Evolutionary conservation across 495 filamentous ascomycete species (phyloP), one percentile per base, ranked within the genome.

Genomic region (Talaromyces thailandensis): DNA sequence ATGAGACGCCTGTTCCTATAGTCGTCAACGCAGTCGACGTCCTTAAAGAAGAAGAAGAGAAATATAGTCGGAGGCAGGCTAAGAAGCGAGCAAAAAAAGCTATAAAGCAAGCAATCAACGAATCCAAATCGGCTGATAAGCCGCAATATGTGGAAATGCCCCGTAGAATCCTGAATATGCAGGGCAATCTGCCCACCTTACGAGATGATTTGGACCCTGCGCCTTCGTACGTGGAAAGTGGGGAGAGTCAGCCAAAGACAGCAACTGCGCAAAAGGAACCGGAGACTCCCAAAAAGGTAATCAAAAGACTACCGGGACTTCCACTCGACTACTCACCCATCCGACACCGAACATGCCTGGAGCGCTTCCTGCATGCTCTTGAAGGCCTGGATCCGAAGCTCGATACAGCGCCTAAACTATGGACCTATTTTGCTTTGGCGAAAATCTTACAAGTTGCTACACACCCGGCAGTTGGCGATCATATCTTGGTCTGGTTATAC

Each of bases 381-480:
- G 73, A 82, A 56, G 81, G 79, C 14, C 57, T 77, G 0, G 71
- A 75, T 48, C 73, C 84, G 1, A 69, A 75, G 2, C 68, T 89
- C n/a, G 81, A 88, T 65, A 88, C 86, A 0, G 85, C 86, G n/a
- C 74, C 80, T 40, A 84, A 86, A 26, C 67, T 87, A 55, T 88
- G 82, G 79, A 87, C 84, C 1, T 79, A 85, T 16, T 83, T 83
- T 16, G 81, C 77, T 8, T 69, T 88, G 3, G 85, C 85, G 23
- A 83, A 82, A 23, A 69, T 83, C 56, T 77, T 86, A 23, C 79
- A 84, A 2, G 76, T 86, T 21, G 75, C 78, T 0, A 69, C 68
- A 2, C 55, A 68, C 12, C 69, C 71, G 0, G 56, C 67, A 2
- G 67, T 80, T 18, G 67, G 66, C 50, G 72, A 70, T 24, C 73